These are phyloP conservation scores for Inosperma sp. DNA, from an alignment of 768 basidiomycete genomes.

Conservation along the genomic window DNA sequence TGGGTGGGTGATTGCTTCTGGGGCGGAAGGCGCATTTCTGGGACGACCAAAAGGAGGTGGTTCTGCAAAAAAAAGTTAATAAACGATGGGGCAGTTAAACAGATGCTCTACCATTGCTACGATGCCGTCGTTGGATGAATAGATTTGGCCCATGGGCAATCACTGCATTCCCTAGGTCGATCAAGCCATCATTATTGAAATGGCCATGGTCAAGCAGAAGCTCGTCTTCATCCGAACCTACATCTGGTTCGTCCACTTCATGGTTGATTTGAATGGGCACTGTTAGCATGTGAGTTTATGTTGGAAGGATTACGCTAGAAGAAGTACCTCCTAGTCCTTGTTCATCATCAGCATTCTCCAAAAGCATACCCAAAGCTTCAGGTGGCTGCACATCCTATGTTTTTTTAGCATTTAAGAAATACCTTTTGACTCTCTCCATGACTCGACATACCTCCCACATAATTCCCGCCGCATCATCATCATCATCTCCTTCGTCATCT, in stretches of 20 bases:
- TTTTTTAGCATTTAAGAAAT: neutral
- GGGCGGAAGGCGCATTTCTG: constrained; percentile 45
- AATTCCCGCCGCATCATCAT: constrained; percentile 30
- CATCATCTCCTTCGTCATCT: constrained; percentile 14
- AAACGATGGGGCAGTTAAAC: neutral
- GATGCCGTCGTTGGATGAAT: constrained; percentile 53
- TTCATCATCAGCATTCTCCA: constrained; percentile 56
- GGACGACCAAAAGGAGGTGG: constrained; percentile 53
- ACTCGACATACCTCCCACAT: constrained; percentile 33
- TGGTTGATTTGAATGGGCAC: constrained; percentile 55
- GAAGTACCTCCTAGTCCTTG: constrained; percentile 53
- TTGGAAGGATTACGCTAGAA: neutral
- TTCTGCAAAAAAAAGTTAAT: neutral
- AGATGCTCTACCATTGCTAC: constrained; percentile 34
- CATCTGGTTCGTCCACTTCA: constrained; percentile 58
- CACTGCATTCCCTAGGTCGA: constrained; percentile 52
- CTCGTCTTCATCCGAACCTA: constrained; percentile 63
- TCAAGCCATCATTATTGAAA: constrained; percentile 44
- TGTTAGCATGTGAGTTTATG: constrained; percentile 9
- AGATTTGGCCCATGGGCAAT: constrained; percentile 46
- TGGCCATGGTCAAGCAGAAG: constrained; percentile 34
- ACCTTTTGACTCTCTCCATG: too few relatives aligned
- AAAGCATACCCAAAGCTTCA: constrained; percentile 39
- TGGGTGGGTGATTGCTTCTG: constrained; percentile 77
- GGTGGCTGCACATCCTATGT: constrained; percentile 52